Evolutionary conservation across 495 filamentous ascomycete species (phyloP).

Genomic region (Poronia punctata): DNA sequence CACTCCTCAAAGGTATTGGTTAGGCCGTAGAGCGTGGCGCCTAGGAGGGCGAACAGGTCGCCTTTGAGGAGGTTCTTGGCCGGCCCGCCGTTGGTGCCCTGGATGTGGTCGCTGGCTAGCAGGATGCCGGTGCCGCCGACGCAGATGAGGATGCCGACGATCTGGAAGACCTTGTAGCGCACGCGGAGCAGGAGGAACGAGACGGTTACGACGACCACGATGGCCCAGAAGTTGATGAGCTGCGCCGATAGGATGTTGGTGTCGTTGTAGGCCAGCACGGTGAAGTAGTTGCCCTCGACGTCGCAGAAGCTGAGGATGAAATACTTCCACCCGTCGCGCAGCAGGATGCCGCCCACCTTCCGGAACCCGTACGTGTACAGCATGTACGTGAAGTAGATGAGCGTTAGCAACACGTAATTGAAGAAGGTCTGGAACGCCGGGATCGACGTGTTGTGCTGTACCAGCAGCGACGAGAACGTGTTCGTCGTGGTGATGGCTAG

Average conservation of each 20-base stretch:
- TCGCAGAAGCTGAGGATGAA: slow-evolving; percentile 87
- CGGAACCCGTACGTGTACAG: slow-evolving; percentile 75
- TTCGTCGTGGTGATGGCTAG: slow-evolving; percentile 85
- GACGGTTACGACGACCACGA: slow-evolving; percentile 81
- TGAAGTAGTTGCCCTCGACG: slow-evolving; percentile 96
- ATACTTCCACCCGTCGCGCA: slow-evolving; percentile 84
- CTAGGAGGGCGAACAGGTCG: slow-evolving; percentile 83
- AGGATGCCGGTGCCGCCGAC: slow-evolving; percentile 89
- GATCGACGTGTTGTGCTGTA: slow-evolving; percentile 62
- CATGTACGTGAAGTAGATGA: slow-evolving; percentile 76
- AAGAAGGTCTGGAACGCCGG: slow-evolving; percentile 97
- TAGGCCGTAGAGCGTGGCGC: slow-evolving; percentile 86
- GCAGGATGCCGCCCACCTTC: slow-evolving; percentile 55
- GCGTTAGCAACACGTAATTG: slow-evolving; percentile 79
- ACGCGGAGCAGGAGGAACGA: slow-evolving; percentile 78
- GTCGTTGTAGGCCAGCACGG: slow-evolving; percentile 88
- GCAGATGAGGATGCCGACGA: slow-evolving; percentile 81
- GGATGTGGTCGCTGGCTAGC: slow-evolving; percentile 81
- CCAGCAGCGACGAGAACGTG: slow-evolving; percentile 77
- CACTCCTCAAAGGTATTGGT: slow-evolving; percentile 90
- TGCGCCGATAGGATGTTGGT: slow-evolving; percentile 87
- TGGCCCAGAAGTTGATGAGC: slow-evolving; percentile 98
- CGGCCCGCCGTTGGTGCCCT: slow-evolving; percentile 52
- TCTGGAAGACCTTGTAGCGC: slow-evolving; percentile 79
- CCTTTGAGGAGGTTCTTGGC: slow-evolving; percentile 76